Conservation (phyloP, 371 early-diverging fungal species). For the Mucor plumbeus region DNA sequence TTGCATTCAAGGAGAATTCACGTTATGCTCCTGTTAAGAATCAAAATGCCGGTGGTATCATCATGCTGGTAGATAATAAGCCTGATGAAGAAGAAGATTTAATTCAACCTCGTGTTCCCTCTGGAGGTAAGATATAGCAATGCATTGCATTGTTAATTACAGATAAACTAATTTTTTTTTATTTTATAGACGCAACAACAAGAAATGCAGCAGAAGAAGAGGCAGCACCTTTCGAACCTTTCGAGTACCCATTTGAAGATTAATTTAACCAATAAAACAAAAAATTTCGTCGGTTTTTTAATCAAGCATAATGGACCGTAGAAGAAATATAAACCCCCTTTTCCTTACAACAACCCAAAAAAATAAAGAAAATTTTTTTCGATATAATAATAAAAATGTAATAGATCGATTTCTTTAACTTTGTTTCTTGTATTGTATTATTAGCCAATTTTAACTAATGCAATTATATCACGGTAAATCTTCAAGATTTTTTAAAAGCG, state of each 20-base stretch:
- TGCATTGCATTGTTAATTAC: neutral
- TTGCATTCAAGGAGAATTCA: conserved; percentile 81
- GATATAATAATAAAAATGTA: too few species aligned
- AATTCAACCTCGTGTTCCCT: conserved; percentile 60
- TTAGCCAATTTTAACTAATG: too few species aligned
- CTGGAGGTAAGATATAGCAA: conserved; percentile 42
- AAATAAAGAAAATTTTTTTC: neutral
- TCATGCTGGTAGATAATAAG: conserved; percentile 70
- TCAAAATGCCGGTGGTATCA: conserved; percentile 77
- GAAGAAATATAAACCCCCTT: neutral
- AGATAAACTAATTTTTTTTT: neutral
- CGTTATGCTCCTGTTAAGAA: conserved; percentile 91
- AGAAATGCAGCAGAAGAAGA: conserved; percentile 64
- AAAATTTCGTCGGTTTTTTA: neutral
- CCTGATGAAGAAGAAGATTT: conserved; percentile 67
- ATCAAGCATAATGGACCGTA: neutral
- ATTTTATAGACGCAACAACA: conserved; percentile 34
- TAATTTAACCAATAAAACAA: conserved; percentile 21
- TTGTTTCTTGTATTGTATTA: too few species aligned
- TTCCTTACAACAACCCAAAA: neutral
- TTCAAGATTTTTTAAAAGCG: too few species aligned
- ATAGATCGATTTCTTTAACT: too few species aligned
- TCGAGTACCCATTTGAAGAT: conserved; percentile 82
- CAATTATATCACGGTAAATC: too few species aligned
- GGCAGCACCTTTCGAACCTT: conserved; percentile 84